Base-by-base conservation (phyloP, 2,329 filamentous ascomycete species). In the Teratosphaeria zuluensis region DNA sequence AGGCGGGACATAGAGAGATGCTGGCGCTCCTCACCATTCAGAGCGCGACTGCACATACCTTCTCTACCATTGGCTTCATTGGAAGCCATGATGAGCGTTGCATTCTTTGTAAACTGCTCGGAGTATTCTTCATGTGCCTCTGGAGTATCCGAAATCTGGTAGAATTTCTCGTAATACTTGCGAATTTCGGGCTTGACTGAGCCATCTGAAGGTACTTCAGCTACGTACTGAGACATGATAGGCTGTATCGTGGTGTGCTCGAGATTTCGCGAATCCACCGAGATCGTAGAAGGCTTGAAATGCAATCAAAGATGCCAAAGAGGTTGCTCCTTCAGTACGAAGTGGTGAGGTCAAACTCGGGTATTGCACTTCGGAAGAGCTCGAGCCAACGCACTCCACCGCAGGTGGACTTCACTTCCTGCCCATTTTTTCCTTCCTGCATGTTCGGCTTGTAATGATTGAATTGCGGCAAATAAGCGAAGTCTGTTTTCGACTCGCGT, bases 31-130 rank as follows among this genome's bases (percentile, higher is more conserved):
- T 21, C 38, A 19, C 42, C 42, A 7, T n/a, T 48, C n/a, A 8
- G 19, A 48, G 42, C n/a, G 19, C 42, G 16, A 24, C 19, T 30
- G 52, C 28, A 53, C 66, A 54, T 63, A 81, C 80, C 78, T 55
- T 76, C 72, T 38, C 70, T 66, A 1, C 80, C 80, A 9, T 71
- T 69, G 6, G 66, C 76, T 48, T 68, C 74, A 63, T 79, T 81
- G 2, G 73, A 74, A 2, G 74, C 80, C 80, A 83, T 82, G 38
- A 82, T 73, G 55, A 83, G 63, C 7, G 72, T 77, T 1, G 77
- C 81, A 70, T 80, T 74, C 14, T 71, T 58, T 0, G 80, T 78
- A 62, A 81, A 81, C 24, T 69, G 71, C 7, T 75, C 68, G 2
- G 75, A 74, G 62, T 82, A 83, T 60, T 73, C 66, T 9, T 78